These are phyloP conservation scores for Scolecobasidium constrictum DNA, from an alignment of 2,329 filamentous ascomycete species.

Conservation along the genomic window DNA sequence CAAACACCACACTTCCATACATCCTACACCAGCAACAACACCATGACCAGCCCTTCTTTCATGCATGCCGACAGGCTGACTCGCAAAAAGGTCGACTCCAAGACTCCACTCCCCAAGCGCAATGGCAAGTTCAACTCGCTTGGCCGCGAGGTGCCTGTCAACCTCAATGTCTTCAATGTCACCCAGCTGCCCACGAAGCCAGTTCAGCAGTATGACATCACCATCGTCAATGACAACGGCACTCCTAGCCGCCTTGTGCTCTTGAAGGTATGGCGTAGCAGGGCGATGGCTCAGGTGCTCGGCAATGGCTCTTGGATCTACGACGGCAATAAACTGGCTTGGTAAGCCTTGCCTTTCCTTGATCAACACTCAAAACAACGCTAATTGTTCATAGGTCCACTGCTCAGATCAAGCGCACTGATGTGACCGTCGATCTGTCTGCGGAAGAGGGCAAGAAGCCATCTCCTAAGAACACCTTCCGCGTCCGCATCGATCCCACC, in stretches of 20 bases:
- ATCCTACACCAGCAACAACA: background rate
- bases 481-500: conserved; percentile 51
- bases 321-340: conserved; percentile 78
- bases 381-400: conserved; percentile 15
- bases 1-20: background rate
- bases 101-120: conserved; percentile 3
- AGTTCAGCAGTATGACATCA: conserved; percentile 11
- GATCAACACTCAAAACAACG: background rate
- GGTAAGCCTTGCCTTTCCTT: conserved; percentile 41
- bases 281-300: conserved; percentile 45
- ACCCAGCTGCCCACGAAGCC: conserved; percentile 4
- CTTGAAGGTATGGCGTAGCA: conserved; percentile 65
- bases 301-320: conserved; percentile 54
- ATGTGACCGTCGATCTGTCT: conserved; percentile 61
- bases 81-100: too few species aligned
- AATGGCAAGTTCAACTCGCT: conserved; percentile 6
- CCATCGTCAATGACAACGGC: conserved; percentile 36
- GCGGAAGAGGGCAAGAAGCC: conserved; percentile 41
- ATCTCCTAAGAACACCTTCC: conserved; percentile 17
- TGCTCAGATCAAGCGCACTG: conserved; percentile 21
- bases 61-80: too few species aligned
- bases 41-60: too few species aligned
- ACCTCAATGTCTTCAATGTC: conserved; percentile 9
- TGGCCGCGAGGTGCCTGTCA: conserved; percentile 7
- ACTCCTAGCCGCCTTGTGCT: conserved; percentile 55